Evolutionary conservation across 768 basidiomycete genomes (phyloP).

Genomic region (Tylopilus balloui): DNA sequence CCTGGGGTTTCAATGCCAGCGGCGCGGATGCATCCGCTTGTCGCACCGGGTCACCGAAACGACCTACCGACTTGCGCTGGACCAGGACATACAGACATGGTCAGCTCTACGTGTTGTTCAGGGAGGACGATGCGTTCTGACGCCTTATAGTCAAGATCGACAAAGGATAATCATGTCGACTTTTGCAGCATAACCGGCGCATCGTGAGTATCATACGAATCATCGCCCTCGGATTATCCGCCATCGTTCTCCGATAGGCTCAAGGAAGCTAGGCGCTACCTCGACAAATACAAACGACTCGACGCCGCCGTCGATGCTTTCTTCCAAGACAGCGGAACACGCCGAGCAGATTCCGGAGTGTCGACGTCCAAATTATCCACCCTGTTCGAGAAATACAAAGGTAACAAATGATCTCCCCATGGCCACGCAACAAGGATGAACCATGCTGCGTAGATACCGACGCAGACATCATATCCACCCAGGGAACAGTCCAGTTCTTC

Average conservation of each 20-base stretch:
- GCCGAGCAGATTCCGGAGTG: conserved; percentile 23
- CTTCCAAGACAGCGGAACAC: conserved; percentile 43
- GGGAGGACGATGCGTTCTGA: not conserved
- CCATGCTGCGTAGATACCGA: conserved; percentile 44
- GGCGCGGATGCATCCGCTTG: conserved; percentile 20
- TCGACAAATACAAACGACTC: conserved; percentile 65
- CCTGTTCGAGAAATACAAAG: conserved; percentile 69
- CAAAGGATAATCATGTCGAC: conserved; percentile 47
- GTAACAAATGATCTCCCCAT: conserved; percentile 29
- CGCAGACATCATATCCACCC: conserved; percentile 61
- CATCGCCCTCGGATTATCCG: not conserved
- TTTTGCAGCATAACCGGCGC: conserved; percentile 67
- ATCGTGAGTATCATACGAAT: conserved; percentile 45
- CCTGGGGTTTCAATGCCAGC: conserved; percentile 17
- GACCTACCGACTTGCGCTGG: not conserved
- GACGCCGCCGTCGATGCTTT: conserved; percentile 74
- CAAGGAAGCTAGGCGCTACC: conserved; percentile 60
- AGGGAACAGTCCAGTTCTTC: conserved; percentile 79
- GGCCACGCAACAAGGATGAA: conserved; percentile 2
- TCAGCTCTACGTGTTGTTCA: conserved; percentile 9
- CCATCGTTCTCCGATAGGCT: conserved; percentile 23
- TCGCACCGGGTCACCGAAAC: conserved; percentile 3
- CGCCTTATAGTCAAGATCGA: conserved; percentile 21
- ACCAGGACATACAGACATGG: conserved; percentile 17
- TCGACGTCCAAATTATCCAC: conserved; percentile 51